A percentile compares a stretch with the other conserved stretches of the same genome.
These are phyloP conservation scores for Geosmithia morbida DNA, from an alignment of 2,329 filamentous ascomycete species.

Conservation along the genomic window DNA sequence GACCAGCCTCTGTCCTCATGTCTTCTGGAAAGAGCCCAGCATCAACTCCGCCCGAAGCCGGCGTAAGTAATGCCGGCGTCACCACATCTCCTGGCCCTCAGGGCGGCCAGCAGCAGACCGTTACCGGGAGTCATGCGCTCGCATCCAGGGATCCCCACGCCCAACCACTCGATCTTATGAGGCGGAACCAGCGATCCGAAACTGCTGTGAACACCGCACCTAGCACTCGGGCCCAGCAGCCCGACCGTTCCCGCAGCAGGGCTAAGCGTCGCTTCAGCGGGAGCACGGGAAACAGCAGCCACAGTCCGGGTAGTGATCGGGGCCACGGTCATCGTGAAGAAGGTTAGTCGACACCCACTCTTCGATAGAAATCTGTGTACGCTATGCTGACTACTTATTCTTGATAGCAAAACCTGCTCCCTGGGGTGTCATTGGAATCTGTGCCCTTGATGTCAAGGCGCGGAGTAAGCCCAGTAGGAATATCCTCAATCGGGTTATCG, in stretches of 20 bases:
- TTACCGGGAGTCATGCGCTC: slow-evolving; percentile 27
- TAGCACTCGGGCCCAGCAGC: slow-evolving; percentile 28
- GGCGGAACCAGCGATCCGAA: slow-evolving; percentile 23
- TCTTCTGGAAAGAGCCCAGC: slow-evolving; percentile 25
- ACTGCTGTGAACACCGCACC: slow-evolving; percentile 16
- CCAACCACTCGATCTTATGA: slow-evolving; percentile 28
- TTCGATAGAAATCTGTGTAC: neutral
- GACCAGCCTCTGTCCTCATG: slow-evolving; percentile 30
- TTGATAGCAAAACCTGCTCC: slow-evolving; percentile 37
- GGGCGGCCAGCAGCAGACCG: slow-evolving; percentile 22
- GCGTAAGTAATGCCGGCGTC: slow-evolving; percentile 35
- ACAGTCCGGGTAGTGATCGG: slow-evolving; percentile 63
- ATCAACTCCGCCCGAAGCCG: slow-evolving; percentile 27
- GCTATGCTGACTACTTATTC: slow-evolving; percentile 13
- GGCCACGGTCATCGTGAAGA: slow-evolving; percentile 38
- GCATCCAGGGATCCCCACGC: slow-evolving; percentile 25
- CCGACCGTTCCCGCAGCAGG: slow-evolving; percentile 49
- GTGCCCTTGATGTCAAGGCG: slow-evolving; percentile 88
- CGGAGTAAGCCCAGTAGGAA: slow-evolving; percentile 94
- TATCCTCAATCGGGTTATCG: slow-evolving; percentile 83
- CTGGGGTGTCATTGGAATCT: slow-evolving; percentile 71
- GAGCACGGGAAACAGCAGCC: slow-evolving; percentile 68
- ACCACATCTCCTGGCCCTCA: slow-evolving; percentile 33
- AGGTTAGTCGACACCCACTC: slow-evolving; percentile 14
- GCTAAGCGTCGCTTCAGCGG: slow-evolving; percentile 65